These are phyloP conservation scores for Phlebiopsis gigantea DNA, from an alignment of 768 basidiomycete genomes.

Conservation along the genomic window DNA sequence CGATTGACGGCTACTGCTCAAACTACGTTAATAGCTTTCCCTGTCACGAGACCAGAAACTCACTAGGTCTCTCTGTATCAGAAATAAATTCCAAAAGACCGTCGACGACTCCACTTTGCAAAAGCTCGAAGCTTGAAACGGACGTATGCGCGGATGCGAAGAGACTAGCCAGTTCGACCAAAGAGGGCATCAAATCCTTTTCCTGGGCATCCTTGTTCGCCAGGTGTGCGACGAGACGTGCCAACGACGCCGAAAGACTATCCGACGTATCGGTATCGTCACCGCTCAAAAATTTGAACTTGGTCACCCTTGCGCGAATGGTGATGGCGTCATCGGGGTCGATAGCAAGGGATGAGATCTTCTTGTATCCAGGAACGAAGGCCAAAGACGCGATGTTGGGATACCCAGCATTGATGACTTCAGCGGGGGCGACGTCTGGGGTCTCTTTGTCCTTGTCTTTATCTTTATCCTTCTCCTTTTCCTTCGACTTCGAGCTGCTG, in stretches of 20 bases:
- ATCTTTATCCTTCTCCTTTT: slow-evolving; percentile 38
- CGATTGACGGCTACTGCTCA: slow-evolving; percentile 51
- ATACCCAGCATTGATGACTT: slow-evolving; percentile 29
- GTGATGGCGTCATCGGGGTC: slow-evolving; percentile 92
- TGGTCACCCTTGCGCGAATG: slow-evolving; percentile 83
- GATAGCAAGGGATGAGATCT: slow-evolving; percentile 58
- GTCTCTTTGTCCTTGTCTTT: slow-evolving; percentile 30
- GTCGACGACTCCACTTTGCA: slow-evolving; percentile 92
- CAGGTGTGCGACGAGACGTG: slow-evolving; percentile 61
- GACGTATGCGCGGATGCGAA: slow-evolving; percentile 74
- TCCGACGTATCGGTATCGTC: slow-evolving; percentile 55
- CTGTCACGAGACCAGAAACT: slow-evolving; percentile 21
- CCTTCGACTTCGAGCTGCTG: slow-evolving; percentile 45
- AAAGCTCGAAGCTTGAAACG: slow-evolving; percentile 91
- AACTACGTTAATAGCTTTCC: neutral
- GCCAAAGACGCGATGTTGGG: slow-evolving; percentile 38
- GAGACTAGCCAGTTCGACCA: slow-evolving; percentile 73
- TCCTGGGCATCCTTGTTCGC: slow-evolving; percentile 51
- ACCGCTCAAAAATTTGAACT: slow-evolving; percentile 68
- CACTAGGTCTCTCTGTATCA: slow-evolving; percentile 56
- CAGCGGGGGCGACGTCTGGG: slow-evolving; percentile 33
- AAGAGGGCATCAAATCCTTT: slow-evolving; percentile 51
- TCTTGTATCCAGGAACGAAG: slow-evolving; percentile 60
- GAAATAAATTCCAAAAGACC: slow-evolving; percentile 79
- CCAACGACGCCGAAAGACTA: slow-evolving; percentile 58